Base-by-base conservation (phyloP, 169 alveolate species). In the Cryptosporidium bovis region DNA sequence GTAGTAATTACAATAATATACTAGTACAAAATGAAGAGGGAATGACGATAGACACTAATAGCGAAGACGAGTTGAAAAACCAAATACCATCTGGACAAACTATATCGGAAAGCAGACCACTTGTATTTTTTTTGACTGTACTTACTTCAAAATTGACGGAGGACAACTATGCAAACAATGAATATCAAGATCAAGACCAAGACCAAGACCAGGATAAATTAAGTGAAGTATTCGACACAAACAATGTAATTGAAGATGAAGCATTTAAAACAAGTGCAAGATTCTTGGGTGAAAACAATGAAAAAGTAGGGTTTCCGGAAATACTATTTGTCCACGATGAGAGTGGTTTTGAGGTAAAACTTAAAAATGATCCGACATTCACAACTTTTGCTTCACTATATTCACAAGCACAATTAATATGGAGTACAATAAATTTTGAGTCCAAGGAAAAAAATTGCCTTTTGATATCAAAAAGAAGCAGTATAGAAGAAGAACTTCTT, bases 381-480 rank as follows among this genome's bases (percentile, higher is more conserved):
- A 48, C 34, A 6, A 77, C 87, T 16, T 20, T 44, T 5, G 87
- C 87, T 12, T 55, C 87, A 34, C 31, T 77, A 13, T 77, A 77
- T 27, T 56, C 87, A 1, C 87, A 60, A 33, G 87, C 87, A 4
- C 87, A 77, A 20, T 15, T 77, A 8, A 33, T 77, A 20, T 77
- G 77, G 87, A 20, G 34, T 16, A 40, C 87, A 20, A 40, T 50
- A 10, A 24, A 44, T 3, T 13, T 27, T 8, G 31, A 55, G 12
- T 13, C 6, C n/a, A 77, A 40, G 20, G 71, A 56, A 50, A 77
- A 44, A n/a, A 46, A 46, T n/a, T 56, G 65, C 13, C 0, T 77
- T 20, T 77, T 60, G n/a, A 6, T 48, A 24, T 60, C 40, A 20
- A 20, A 24, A 24, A 51, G 27, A 33, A 62, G 40, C 2, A 55